Evolutionary conservation across 352 stramenopile genomes (phyloP), one percentile per base, ranked within the genome.

Genomic region (Pilasporangium apinafurcum): DNA sequence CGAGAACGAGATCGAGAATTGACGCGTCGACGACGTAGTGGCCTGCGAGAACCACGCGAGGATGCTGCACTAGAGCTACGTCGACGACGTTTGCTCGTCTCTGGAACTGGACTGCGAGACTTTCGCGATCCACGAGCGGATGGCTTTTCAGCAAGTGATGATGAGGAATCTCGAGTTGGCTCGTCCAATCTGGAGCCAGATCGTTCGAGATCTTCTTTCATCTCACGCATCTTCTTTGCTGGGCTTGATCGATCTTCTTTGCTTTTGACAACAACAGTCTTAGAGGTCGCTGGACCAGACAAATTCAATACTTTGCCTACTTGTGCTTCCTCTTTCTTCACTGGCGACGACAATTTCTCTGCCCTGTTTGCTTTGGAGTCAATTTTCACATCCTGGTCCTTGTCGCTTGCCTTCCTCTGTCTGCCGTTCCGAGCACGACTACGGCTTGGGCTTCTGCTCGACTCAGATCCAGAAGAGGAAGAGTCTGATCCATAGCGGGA

Each of bases 401-500:
- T n/a, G n/a, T n/a, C n/a, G n/a, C n/a, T n/a, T n/a, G n/a, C n/a
- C n/a, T n/a, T n/a, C n/a, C n/a, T n/a, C n/a, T n/a, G n/a, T n/a
- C n/a, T n/a, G n/a, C n/a, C n/a, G n/a, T n/a, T n/a, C n/a, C 29
- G 37, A 6, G 37, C 26, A 22, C 26, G 46, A 16, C 29, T 47
- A 35, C 37, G 37, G 21, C 44, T 52, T 17, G 35, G 25, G 12
- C 45, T 53, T 28, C 36, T 36, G 5, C 36, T 40, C 25, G 45
- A 53, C 6, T 46, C 37, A 3, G 49, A 56, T 5, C 26, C 35
- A 4, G 44, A 39, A 28, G 30, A 32, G 30, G 25, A 8, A 20
- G 50, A 62, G 17, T 44, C 42, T 5, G 54, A 63, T 20, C 48
- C 33, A 2, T 49, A 65, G 21, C 37, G 45, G 24, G 58, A 68